phyloP scores from a whole-genome alignment of 108 stramenopile species.

The Nitzschia sp. region DNA sequence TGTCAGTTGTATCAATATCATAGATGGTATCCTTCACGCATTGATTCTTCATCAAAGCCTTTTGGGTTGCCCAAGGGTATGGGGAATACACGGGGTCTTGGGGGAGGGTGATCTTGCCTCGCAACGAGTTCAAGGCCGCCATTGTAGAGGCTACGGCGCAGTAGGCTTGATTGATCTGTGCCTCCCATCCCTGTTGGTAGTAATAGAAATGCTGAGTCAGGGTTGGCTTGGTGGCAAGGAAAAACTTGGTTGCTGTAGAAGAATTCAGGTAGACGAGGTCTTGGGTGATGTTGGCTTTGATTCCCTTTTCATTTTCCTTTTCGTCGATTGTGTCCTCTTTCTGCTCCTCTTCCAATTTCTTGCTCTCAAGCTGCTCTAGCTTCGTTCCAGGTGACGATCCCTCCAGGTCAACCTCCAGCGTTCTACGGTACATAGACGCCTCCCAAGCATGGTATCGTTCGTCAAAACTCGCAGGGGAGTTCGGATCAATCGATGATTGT shows the following conservation, averaged over 20 bases:
- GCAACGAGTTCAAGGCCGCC: slow-evolving; percentile 70
- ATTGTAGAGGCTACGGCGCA: slow-evolving; percentile 71
- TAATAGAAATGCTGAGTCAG: slow-evolving; percentile 61
- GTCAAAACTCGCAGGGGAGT: not conserved
- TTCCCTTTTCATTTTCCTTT: not conserved
- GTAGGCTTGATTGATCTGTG: slow-evolving; percentile 84
- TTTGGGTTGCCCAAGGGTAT: slow-evolving; percentile 79
- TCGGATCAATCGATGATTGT: too few species aligned
- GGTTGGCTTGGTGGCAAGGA: slow-evolving; percentile 3
- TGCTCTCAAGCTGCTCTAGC: too few species aligned
- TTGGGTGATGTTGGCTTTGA: not conserved
- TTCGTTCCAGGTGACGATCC: not conserved
- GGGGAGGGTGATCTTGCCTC: slow-evolving; percentile 56
- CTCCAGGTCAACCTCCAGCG: not conserved
- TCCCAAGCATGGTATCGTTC: slow-evolving; percentile 15
- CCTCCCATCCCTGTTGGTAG: slow-evolving; percentile 73
- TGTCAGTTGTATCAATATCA: slow-evolving; percentile 20
- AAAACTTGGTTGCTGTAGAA: slow-evolving; percentile 15
- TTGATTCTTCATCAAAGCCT: slow-evolving; percentile 42
- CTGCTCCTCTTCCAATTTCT: too few species aligned
- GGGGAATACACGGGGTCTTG: slow-evolving; percentile 67
- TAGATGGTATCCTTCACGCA: slow-evolving; percentile 36
- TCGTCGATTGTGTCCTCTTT: too few species aligned
- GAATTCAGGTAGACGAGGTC: slow-evolving; percentile 32
- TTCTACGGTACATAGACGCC: not conserved